Evolutionary conservation across 805 yeast genomes (phyloP).

Genomic region (Candida ficus): DNA sequence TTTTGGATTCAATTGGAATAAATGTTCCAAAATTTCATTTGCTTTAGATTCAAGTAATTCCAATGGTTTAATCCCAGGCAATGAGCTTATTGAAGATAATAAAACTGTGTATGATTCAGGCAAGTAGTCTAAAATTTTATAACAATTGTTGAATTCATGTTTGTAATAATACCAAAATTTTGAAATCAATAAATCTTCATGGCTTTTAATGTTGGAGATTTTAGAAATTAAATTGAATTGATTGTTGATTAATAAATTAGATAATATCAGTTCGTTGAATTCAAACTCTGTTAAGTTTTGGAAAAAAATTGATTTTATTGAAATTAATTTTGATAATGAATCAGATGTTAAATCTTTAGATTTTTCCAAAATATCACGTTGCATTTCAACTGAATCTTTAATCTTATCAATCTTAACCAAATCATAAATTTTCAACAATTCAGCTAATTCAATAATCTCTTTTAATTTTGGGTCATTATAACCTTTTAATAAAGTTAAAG

Average conservation of each 20-base stretch:
- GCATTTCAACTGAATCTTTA: not conserved
- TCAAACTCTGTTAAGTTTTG: too few relatives aligned
- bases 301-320: too few relatives aligned
- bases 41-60: slow-evolving; percentile 1
- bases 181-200: not conserved
- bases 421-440: slow-evolving; percentile 1
- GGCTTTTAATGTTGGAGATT: not conserved
- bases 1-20: slow-evolving; percentile 5
- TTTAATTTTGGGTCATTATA: not conserved
- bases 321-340: not conserved
- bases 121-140: slow-evolving; percentile 6
- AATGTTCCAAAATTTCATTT: slow-evolving; percentile 2
- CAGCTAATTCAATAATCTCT: not conserved
- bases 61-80: slow-evolving; percentile 1
- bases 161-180: slow-evolving; percentile 8
- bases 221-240: slow-evolving; percentile 1
- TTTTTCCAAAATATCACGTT: not conserved
- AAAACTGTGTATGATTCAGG: slow-evolving; percentile 4
- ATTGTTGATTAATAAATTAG: not conserved
- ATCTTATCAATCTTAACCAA: not conserved
- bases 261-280: not conserved
- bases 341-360: not conserved
- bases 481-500: not conserved
- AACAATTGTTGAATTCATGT: slow-evolving; percentile 9
- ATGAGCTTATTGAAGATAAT: slow-evolving; percentile 4